Conservation (phyloP, 305 asterid species). For the Fraxinus ornus region DNA sequence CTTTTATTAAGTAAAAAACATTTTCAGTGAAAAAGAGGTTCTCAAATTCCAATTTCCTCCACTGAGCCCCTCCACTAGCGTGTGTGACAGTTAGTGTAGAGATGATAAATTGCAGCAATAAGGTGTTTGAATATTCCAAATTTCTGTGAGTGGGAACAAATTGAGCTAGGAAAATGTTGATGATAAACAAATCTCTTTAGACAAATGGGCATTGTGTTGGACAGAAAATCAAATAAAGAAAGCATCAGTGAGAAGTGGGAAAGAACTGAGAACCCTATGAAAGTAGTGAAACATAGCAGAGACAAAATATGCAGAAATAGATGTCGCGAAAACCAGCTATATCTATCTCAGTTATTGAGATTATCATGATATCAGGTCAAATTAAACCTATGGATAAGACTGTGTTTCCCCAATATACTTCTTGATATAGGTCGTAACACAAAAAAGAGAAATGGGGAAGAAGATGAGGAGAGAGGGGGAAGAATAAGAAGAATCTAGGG, state of each 20-base stretch:
- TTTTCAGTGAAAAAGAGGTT: not conserved
- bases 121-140: not conserved
- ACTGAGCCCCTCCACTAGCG: not conserved
- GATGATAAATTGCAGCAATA: not conserved
- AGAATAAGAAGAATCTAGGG: not conserved
- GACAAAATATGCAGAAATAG: not conserved
- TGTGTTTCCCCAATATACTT: not conserved
- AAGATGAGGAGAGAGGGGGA: not conserved
- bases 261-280: not conserved
- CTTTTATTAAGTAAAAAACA: not conserved
- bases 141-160: not conserved
- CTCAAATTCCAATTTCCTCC: not conserved
- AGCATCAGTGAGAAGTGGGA: not conserved
- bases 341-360: not conserved
- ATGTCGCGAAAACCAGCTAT: not conserved
- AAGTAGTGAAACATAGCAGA: not conserved
- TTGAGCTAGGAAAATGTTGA: not conserved
- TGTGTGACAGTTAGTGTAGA: not conserved
- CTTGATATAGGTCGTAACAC: not conserved
- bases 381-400: not conserved
- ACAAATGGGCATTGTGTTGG: not conserved
- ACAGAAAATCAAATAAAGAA: not conserved
- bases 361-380: not conserved
- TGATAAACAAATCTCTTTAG: not conserved
- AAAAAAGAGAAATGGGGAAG: not conserved